Evolutionary conservation across 2,329 filamentous ascomycete genomes (phyloP), one percentile per base, ranked within the genome.

Genomic region (Colletotrichum sp.): DNA sequence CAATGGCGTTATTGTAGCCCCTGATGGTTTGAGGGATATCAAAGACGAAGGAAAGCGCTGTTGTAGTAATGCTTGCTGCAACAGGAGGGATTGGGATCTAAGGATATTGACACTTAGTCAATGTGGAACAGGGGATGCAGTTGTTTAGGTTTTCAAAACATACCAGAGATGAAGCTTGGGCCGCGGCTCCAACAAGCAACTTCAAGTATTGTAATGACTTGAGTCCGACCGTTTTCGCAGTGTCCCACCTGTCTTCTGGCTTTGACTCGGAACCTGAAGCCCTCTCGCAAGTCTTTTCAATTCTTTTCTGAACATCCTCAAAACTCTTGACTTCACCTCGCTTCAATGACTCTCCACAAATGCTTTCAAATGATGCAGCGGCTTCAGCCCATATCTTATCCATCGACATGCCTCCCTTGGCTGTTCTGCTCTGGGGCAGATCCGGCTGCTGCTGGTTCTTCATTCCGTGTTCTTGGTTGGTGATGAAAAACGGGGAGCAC

Each of bases 401-500:
- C 44, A 52, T 52, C 6, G 44, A 52, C 5, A 13, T 22, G 0
- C 4, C n/a, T 52, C 12, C 44, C n/a, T 52, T 52, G 4, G n/a
- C 44, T 8, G n/a, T 8, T 8, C 1, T 52, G n/a, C n/a, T 52
- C n/a, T 52, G 44, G 6, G 6, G 44, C n/a, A 25, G 0, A 2
- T 22, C 2, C 44, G 44, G 1, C 6, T 22, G 11, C 44, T 8
- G n/a, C 22, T 52, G 3, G 3, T 52, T 25, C 11, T 0, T 52
- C 44, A 52, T 52, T 22, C 2, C n/a, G 44, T 22, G 44, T 52
- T 52, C 2, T 22, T 25, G 11, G 44, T 8, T 13, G 44, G 4
- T 3, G n/a, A 13, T 52, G 6, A 0, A 2, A 13, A 13, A 13
- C 0, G 0, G 6, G 6, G 3, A 22, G n/a, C 6, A 0, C 13